phyloP scores from a whole-genome alignment of 2,329 filamentous ascomycete species.

The Ophiostoma ulmi region DNA sequence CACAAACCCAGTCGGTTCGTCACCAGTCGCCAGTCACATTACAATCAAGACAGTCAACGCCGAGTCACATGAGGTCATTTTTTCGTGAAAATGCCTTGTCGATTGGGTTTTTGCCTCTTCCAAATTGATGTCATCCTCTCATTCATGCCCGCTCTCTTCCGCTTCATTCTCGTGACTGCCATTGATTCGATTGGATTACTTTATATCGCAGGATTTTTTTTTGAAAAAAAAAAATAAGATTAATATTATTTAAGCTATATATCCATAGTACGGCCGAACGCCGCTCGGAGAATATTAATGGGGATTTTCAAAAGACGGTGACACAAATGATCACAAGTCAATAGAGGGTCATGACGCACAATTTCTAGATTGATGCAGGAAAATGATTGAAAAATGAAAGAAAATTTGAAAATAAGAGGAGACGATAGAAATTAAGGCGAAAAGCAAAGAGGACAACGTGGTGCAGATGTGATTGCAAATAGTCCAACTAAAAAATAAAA shows the following conservation, averaged over 20 bases:
- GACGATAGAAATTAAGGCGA: not conserved
- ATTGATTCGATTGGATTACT: no score
- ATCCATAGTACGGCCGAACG: slow-evolving; percentile 7
- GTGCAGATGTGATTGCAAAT: not conserved
- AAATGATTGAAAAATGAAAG: not conserved
- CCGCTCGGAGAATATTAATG: slow-evolving; percentile 10
- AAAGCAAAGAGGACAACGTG: not conserved
- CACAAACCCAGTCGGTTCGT: not conserved
- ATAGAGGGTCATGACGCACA: not conserved
- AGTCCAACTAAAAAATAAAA: not conserved
- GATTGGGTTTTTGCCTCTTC: not conserved
- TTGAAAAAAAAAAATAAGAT: not conserved
- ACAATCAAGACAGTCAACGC: not conserved
- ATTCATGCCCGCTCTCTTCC: not conserved
- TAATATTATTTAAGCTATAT: not conserved
- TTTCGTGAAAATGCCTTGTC: not conserved
- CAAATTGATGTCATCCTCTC: not conserved
- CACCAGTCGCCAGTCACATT: slow-evolving; percentile 3
- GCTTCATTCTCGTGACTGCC: not conserved
- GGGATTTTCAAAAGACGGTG: slow-evolving; percentile 5
- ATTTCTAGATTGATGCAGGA: not conserved
- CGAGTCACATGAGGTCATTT: slow-evolving; percentile 9
- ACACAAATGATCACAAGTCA: slow-evolving; percentile 5
- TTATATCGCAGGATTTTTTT: not conserved
- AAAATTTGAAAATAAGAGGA: not conserved